Percentiles rank a stretch among this genome's conserved stretches.
Conservation (phyloP, 2,329 filamentous ascomycete species). For the Sordariomycetes sp. region DNA sequence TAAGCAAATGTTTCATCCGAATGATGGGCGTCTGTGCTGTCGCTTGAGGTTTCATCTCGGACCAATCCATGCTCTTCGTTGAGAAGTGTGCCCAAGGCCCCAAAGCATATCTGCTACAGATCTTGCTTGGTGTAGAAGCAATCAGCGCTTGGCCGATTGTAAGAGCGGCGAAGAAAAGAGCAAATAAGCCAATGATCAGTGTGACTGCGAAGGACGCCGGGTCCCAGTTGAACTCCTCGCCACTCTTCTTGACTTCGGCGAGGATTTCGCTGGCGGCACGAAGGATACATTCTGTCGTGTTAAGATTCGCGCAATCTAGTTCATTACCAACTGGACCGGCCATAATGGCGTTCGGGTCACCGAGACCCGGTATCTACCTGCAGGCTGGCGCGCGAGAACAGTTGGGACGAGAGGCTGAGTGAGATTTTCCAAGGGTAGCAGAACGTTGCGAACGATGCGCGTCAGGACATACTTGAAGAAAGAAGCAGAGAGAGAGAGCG, state of each 20-base stretch:
- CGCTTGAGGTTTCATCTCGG: neutral
- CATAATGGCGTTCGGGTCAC: too few species aligned
- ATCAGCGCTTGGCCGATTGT: constrained; percentile 6
- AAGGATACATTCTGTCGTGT: constrained; percentile 1
- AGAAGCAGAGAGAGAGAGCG: too few species aligned
- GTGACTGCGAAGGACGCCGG: constrained; percentile 5
- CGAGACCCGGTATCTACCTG: too few species aligned
- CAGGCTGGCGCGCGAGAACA: too few species aligned
- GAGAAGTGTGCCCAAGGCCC: neutral
- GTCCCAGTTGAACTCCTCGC: constrained; percentile 11
- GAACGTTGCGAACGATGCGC: too few species aligned
- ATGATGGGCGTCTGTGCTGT: too few species aligned
- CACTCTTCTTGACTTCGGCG: neutral
- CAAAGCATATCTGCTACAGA: constrained; percentile 1
- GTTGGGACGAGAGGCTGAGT: too few species aligned
- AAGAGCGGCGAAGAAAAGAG: constrained; percentile 6
- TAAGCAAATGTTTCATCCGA: too few species aligned
- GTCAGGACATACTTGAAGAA: too few species aligned
- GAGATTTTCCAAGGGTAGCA: too few species aligned
- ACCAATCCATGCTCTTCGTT: neutral
- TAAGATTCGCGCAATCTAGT: neutral
- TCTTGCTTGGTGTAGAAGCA: constrained; percentile 2
- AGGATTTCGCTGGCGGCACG: neutral
- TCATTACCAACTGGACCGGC: too few species aligned
- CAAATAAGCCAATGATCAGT: constrained; percentile 6